Evolutionary conservation across 495 filamentous ascomycete species (phyloP), one percentile per base, ranked within the genome.

Genomic region (Lasiosphaeriaceae sp.): DNA sequence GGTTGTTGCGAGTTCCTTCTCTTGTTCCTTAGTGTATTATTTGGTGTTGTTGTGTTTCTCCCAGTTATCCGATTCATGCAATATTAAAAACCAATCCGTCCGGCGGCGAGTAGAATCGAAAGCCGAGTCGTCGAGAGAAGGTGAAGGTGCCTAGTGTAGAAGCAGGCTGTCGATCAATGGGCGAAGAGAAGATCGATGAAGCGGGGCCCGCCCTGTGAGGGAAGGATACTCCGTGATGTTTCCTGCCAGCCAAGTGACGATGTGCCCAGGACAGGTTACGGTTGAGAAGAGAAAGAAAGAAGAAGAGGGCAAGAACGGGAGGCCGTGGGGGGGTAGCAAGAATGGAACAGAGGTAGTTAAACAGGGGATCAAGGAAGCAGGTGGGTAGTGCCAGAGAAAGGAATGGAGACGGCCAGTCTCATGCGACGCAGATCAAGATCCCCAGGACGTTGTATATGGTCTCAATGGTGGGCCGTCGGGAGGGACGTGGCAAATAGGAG

Each of bases 391-490:
- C 47, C 20, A 17, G 55, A 44, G 52, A 23, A 29, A 56, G 23
- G 47, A 58, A 60, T 49, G 31, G 24, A 37, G 12, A 34, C 17
- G 20, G 44, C 54, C 58, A 31, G 26, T 31, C 26, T 31, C 45
- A 67, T 63, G 66, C 64, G 55, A 63, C 53, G 62, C 21, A 37
- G 61, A 65, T 66, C 66, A 65, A 60, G 64, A 65, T 52, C 61
- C 50, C 55, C 61, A 57, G 49, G 55, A 57, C 50, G 50, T 56
- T n/a, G 52, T 53, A 57, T 54, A 61, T 62, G 66, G 60, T 50
- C 54, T 63, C 59, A 61, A 50, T 31, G 39, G 53, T 48, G 44
- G 39, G 48, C 49, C 49, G 46, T 20, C 23, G 51, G 21, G 54
- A 29, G n/a, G 22, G 46, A 52, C 24, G 41, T 21, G 59, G 29